Percentiles rank a stretch among this genome's conserved stretches.
These are phyloP conservation scores for Choiromyces venosus DNA, from an alignment of 495 filamentous ascomycete genomes.

Conservation along the genomic window DNA sequence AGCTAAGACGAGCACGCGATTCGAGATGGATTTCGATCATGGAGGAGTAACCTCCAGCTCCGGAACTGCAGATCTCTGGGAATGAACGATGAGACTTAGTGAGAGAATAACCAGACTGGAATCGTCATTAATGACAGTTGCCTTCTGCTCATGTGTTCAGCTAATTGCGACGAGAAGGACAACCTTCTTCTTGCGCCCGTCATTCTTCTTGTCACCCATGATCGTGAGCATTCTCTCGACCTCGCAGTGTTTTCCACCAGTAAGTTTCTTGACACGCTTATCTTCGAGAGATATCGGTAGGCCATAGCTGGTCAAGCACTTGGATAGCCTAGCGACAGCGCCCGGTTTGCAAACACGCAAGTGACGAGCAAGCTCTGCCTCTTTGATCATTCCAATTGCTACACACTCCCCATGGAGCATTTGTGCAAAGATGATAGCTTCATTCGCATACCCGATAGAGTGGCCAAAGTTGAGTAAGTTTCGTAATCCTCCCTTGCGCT, in stretches of 20 bases:
- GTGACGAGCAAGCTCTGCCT: constrained; percentile 86
- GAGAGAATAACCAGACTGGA: constrained; percentile 80
- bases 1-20: constrained; percentile 85
- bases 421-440: constrained; percentile 92
- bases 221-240: constrained; percentile 80
- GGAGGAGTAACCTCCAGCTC: constrained; percentile 73
- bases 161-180: constrained; percentile 93
- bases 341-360: constrained; percentile 80
- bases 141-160: constrained; percentile 74
- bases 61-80: constrained; percentile 20
- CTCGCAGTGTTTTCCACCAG: constrained; percentile 83
- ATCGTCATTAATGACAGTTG: constrained; percentile 78
- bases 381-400: constrained; percentile 96
- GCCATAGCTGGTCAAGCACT: constrained; percentile 89
- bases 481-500: constrained; percentile 86
- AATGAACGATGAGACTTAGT: constrained; percentile 65
- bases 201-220: constrained; percentile 99
- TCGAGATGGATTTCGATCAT: constrained; percentile 97
- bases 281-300: constrained; percentile 82
- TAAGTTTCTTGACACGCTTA: constrained; percentile 73
- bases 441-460: constrained; percentile 94
- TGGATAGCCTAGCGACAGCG: constrained; percentile 81
- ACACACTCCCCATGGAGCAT: constrained; percentile 93
- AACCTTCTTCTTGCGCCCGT: constrained; percentile 90
- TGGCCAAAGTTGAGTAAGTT: constrained; percentile 97